Conservation (phyloP, 2,329 filamentous ascomycete species). For the Xylariaceae sp. region DNA sequence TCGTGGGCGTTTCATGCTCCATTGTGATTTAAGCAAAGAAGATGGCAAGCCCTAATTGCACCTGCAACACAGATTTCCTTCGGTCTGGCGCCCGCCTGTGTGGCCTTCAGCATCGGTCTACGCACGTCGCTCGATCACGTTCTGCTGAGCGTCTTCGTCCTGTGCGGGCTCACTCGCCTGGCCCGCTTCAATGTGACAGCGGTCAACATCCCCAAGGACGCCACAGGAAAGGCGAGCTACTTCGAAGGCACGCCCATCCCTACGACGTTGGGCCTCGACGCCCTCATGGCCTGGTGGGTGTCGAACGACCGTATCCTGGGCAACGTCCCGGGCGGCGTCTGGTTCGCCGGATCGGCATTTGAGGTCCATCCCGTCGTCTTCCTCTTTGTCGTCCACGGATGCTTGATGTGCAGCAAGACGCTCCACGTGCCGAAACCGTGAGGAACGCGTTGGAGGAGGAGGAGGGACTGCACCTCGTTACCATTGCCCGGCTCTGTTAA, state of each 20-base stretch:
- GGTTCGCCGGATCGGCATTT: slow-evolving; percentile 59
- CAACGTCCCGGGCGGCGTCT: slow-evolving; percentile 69
- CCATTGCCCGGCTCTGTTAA: too few species aligned
- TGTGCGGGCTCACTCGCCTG: slow-evolving; percentile 87
- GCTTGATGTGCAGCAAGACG: slow-evolving; percentile 90
- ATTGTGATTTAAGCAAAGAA: too few species aligned
- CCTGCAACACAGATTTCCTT: slow-evolving; percentile 75
- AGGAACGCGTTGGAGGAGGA: too few species aligned
- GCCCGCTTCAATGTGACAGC: slow-evolving; percentile 98
- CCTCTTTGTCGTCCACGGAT: slow-evolving; percentile 83
- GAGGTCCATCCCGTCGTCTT: slow-evolving; percentile 81
- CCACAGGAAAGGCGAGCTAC: slow-evolving; percentile 83
- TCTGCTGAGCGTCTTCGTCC: slow-evolving; percentile 78
- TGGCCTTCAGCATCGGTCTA: slow-evolving; percentile 83
- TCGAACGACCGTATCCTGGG: slow-evolving; percentile 73
- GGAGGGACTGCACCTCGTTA: too few species aligned
- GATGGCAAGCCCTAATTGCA: slow-evolving; percentile 2
- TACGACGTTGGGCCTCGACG: slow-evolving; percentile 75
- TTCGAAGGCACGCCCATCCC: slow-evolving; percentile 98
- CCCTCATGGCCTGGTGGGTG: slow-evolving; percentile 86
- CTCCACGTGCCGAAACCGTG: slow-evolving; percentile 89
- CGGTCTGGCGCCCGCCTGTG: slow-evolving; percentile 79
- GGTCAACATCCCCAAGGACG: slow-evolving; percentile 82
- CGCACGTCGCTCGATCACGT: slow-evolving; percentile 80
- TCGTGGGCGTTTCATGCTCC: too few species aligned